Evolutionary conservation across 1,139 yeast species (phyloP).

Genomic region (Eremothecium sinecaudum): DNA sequence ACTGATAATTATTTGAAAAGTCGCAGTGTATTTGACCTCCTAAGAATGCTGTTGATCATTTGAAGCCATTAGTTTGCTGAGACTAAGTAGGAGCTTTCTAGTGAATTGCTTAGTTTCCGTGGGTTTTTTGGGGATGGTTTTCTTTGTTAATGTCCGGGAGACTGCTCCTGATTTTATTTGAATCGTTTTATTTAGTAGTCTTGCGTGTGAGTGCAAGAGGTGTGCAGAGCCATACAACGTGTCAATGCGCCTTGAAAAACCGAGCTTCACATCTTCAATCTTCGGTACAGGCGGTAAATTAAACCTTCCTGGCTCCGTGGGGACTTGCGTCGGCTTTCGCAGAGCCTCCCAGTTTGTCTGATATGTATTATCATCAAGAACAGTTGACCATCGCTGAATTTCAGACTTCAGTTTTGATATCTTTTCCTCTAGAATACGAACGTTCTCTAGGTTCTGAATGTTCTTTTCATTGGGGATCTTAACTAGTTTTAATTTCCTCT

Average conservation of each 20-base stretch:
- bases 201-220: conserved; percentile 13
- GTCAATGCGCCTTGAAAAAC: conserved; percentile 8
- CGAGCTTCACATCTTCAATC: conserved; percentile 1
- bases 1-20: too few species aligned
- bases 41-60: neutral
- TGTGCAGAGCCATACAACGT: conserved; percentile 14
- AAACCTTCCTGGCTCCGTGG: neutral
- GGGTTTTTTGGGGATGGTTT: conserved; percentile 4
- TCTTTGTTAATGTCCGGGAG: conserved; percentile 6
- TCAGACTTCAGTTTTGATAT: conserved; percentile 19
- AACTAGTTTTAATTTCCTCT: conserved; percentile 2
- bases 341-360: conserved; percentile 4
- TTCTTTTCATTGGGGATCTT: conserved; percentile 27
- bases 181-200: conserved; percentile 11
- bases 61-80: conserved; percentile 11
- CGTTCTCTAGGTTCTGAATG: conserved; percentile 25
- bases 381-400: conserved; percentile 22
- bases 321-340: neutral
- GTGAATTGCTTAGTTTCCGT: conserved; percentile 7
- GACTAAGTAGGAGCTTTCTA: conserved; percentile 12
- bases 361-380: conserved; percentile 11
- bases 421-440: conserved; percentile 18
- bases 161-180: conserved; percentile 10
- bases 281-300: neutral
- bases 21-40: neutral